Percentiles rank a stretch among this genome's conserved stretches.
phyloP scores from a whole-genome alignment of 805 yeast genomes.

The Sungouiozyma ichnusensis region DNA sequence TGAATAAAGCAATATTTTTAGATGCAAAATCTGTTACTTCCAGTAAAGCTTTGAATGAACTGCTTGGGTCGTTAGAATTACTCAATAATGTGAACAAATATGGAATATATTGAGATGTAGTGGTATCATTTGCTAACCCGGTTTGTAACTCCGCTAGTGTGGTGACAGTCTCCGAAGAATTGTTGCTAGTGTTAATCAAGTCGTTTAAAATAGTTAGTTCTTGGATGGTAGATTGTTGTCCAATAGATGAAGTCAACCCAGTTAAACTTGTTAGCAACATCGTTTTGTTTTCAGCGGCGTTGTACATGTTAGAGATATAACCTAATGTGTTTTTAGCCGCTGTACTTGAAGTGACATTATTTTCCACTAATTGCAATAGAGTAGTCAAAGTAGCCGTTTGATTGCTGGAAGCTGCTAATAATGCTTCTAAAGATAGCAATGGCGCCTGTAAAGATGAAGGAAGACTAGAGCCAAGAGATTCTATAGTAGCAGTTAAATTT shows the following conservation, averaged over 20 bases:
- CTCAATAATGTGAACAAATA: conserved; percentile 15
- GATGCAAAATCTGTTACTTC: conserved; percentile 19
- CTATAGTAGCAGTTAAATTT: conserved; percentile 9
- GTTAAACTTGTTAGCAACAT: conserved; percentile 9
- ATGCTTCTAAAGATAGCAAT: conserved; percentile 11
- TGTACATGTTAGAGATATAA: conserved; percentile 12
- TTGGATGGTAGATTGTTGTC: conserved; percentile 1
- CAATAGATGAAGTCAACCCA: conserved; percentile 15
- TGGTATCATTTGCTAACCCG: conserved; percentile 8
- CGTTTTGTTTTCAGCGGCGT: conserved; percentile 12
- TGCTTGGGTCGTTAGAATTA: conserved; percentile 17
- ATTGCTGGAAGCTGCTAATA: conserved; percentile 11
- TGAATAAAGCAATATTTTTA: conserved; percentile 11
- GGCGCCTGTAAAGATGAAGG: conserved; percentile 8
- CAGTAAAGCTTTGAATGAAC: conserved; percentile 16
- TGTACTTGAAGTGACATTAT: conserved; percentile 15
- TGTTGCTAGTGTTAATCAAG: conserved; percentile 14
- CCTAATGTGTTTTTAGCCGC: conserved; percentile 16
- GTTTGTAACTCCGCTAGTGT: conserved; percentile 13
- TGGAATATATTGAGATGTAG: conserved; percentile 14
- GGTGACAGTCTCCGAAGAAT: conserved; percentile 14
- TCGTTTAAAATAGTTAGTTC: conserved; percentile 17
- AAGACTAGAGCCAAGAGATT: conserved; percentile 7
- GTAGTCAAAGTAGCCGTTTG: conserved; percentile 11
- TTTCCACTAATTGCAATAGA: conserved; percentile 11